Evolutionary conservation across 345 rosid species (phyloP), one percentile per base, ranked within the genome.

Genomic region (Triadica sebifera): DNA sequence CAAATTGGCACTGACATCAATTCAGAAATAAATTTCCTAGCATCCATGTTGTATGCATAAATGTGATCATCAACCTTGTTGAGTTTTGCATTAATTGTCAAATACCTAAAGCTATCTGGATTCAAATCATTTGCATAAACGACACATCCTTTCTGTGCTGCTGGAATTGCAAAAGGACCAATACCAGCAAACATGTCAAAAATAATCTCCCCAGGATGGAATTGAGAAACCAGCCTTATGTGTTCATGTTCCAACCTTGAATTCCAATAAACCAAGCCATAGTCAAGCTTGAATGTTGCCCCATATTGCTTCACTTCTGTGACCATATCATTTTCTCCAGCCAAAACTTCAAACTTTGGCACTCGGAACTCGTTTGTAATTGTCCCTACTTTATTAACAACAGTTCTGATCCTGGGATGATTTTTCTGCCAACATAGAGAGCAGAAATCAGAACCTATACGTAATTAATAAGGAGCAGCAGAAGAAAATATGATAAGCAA

Each of bases 121-220:
- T 94, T 92, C 68, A 92, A 76, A 82, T 94, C 98, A 80, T 94
- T 91, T 78, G 98, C 97, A 86, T 87, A 85, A 70, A 94, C 95
- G 8, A 86, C 71, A 82, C 98, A 94, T 62, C 98, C 98, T 79
- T 86, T 92, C 52, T 87, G 97, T 52, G 95, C 97, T 55, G 98
- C 97, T 65, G 98, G 97, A 81, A 94, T 87, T 59, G 97, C 94
- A 81, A 92, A 94, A 67, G 98, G 98, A 60, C 98, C 98, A 79
- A 94, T 87, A 56, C 98, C 98, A 77, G 98, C 88, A 87, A 92
- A 92, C 97, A 92, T 89, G 80, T 94, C 98, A 86, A 95, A 94
- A 53, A 94, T 87, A 34, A 82, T 89, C 78, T 94, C 97, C 73
- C 94, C 97, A 15, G 94, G 86, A 82, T 24, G 80, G 77, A 92